Percentiles rank a stretch among this genome's conserved stretches.
These are phyloP conservation scores for Ilex asprella DNA, from an alignment of 257 asterid species.

Conservation along the genomic window DNA sequence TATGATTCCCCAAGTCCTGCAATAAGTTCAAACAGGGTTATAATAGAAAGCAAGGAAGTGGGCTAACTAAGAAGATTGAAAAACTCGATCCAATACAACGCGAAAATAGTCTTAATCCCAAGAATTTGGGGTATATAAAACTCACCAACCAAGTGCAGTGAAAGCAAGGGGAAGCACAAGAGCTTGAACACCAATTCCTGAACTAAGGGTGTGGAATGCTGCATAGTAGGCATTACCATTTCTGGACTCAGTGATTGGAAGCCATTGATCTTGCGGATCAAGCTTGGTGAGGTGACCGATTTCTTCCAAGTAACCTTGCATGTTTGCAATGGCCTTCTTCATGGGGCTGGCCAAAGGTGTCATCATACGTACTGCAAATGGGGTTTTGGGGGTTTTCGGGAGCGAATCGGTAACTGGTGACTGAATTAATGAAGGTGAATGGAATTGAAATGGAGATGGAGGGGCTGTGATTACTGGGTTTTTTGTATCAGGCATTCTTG, in stretches of 20 bases:
- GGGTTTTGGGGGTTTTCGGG: conserved; percentile 45
- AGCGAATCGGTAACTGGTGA: conserved; percentile 23
- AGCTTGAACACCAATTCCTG: conserved; percentile 79
- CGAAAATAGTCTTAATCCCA: background rate
- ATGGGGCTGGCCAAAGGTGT: conserved; percentile 72
- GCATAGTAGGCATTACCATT: conserved; percentile 82
- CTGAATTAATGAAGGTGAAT: conserved; percentile 8
- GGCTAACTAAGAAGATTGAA: no score
- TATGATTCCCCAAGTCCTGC: conserved; percentile 76
- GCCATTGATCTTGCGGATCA: conserved; percentile 79
- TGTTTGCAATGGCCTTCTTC: conserved; percentile 45
- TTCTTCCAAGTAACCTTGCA: conserved; percentile 57
- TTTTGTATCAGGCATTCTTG: no score
- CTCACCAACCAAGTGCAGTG: conserved; percentile 67
- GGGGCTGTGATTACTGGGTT: conserved; percentile 3
- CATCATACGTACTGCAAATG: conserved; percentile 43
- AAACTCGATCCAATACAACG: no score
- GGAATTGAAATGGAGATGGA: conserved; percentile 5
- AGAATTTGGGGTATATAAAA: background rate
- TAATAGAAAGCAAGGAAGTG: no score
- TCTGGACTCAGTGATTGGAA: conserved; percentile 79
- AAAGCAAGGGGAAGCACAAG: conserved; percentile 77
- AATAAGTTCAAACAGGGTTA: background rate
- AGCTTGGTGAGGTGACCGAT: conserved; percentile 68
- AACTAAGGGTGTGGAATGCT: conserved; percentile 73